Base-by-base conservation (phyloP, 805 yeast genomes). In the Cyberlindnera bimundalis region DNA sequence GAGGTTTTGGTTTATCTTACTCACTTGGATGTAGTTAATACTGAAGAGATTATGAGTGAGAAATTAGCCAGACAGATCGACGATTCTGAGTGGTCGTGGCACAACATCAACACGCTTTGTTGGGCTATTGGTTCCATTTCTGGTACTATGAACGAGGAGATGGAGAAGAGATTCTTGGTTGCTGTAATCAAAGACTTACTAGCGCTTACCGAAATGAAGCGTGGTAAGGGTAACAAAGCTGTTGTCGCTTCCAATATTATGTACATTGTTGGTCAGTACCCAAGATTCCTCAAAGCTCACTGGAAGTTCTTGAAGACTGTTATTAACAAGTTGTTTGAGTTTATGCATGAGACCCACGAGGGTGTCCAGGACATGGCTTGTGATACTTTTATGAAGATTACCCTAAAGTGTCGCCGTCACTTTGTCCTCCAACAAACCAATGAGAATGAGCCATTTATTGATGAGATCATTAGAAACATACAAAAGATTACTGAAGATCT, bases 321-420 rank as follows among this genome's bases (percentile, higher is more conserved):
- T 32, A 91, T 93, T 46, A 83, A 87, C 66, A 93, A 93, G 65
- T 74, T 93, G 56, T 93, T 93, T 64, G 99, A 93, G 64, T 93
- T 93, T 59, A 93, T 93, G 99, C 98, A 93, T 69, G 99, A 93
- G 73, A 89, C 97, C n/a, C 99, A 93, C 65, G 99, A 91, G 65
- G 99, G 99, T 70, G 99, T 93, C 47, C 99, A 93, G 68, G 99
- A 93, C 65, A 93, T 93, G 99, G 99, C 99, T 8, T 93, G 99
- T 71, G 99, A 93, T 65, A 93, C 99, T 1, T 93, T 93, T 61
- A 91, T 91, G 60, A 93, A 93, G 64, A 93, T 93, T 62, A 87
- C 96, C 17, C 82, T 79, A 52, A 93, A 93, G 67, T 93, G 99
- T 74, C 90, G 89, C 65, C 81, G 90, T 51, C 97, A 91, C 65